Evolutionary conservation across 495 filamentous ascomycete species (phyloP).

Genomic region (Aspergillus carlsbadensis): DNA sequence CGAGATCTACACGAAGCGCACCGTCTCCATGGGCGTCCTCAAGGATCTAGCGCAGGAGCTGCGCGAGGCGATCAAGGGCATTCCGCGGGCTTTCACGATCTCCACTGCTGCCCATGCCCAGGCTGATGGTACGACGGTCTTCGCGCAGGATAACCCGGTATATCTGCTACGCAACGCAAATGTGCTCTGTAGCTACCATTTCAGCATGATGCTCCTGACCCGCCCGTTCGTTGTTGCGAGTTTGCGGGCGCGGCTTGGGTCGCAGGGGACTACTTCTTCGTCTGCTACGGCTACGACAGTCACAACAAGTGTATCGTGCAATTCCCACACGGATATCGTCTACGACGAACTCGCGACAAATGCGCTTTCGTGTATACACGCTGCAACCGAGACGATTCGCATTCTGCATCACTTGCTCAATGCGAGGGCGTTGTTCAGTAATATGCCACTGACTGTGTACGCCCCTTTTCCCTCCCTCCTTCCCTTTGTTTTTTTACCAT

Average conservation of each 20-base stretch:
- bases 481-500: too few relatives aligned
- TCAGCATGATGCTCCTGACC: constrained; percentile 3
- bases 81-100: too few relatives aligned
- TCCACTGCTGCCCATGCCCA: too few relatives aligned
- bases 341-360: not conserved
- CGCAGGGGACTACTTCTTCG: too few relatives aligned
- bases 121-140: too few relatives aligned
- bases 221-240: not conserved
- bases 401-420: not conserved
- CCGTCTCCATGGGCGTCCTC: not conserved
- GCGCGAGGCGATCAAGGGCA: not conserved
- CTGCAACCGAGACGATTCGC: not conserved
- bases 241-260: not conserved
- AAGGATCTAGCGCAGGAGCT: not conserved
- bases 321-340: not conserved
- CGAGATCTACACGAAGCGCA: constrained; percentile 1
- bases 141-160: too few relatives aligned
- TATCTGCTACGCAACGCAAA: not conserved
- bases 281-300: too few relatives aligned
- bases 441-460: too few relatives aligned
- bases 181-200: constrained; percentile 1
- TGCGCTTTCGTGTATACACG: not conserved
- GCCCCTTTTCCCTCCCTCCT: too few relatives aligned
- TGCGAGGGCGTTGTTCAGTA: not conserved
- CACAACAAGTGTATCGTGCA: too few relatives aligned